Percentiles rank a stretch among this genome's conserved stretches.
Conservation (phyloP, 305 asterid genomes). For the Caryopteris hybrid region DNA sequence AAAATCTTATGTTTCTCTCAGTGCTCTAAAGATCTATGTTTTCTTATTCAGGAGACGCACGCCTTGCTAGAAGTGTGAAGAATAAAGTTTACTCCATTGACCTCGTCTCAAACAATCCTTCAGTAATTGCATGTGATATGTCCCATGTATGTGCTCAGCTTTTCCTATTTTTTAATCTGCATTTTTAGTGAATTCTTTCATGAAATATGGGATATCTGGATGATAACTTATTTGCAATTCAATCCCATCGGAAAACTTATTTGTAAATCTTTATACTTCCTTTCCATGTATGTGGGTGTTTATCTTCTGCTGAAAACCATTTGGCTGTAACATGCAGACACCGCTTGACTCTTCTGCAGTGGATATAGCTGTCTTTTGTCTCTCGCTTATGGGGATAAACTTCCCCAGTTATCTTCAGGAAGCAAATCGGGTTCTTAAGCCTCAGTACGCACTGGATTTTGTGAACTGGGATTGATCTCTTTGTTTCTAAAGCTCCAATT, state of each 20-base stretch:
- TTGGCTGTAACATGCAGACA: conserved; percentile 47
- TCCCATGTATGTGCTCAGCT: conserved; percentile 49
- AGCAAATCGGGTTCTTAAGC: conserved; percentile 81
- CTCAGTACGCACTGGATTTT: conserved; percentile 38
- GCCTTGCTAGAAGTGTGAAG: conserved; percentile 73
- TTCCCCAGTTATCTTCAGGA: conserved; percentile 76
- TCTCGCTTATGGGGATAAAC: conserved; percentile 93
- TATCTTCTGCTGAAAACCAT: conserved; percentile 11
- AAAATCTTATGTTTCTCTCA: neutral
- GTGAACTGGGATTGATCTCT: too few species aligned
- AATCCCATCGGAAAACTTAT: too few species aligned
- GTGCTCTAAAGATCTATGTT: neutral
- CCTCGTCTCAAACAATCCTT: conserved; percentile 75
- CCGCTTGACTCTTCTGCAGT: conserved; percentile 75
- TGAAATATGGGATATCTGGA: neutral
- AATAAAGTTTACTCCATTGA: conserved; percentile 86
- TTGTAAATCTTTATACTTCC: neutral
- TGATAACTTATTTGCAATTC: neutral
- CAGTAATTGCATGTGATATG: conserved; percentile 93
- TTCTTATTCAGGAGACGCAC: conserved; percentile 70
- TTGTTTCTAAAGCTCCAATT: neutral
- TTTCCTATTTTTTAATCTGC: neutral
- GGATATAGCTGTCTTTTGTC: conserved; percentile 85
- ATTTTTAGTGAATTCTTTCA: neutral
- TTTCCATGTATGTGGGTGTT: neutral